Percentiles rank a stretch among this genome's conserved stretches.
Conservation (phyloP, 2,329 filamentous ascomycete species). For the Hymenoscyphus infarciens region DNA sequence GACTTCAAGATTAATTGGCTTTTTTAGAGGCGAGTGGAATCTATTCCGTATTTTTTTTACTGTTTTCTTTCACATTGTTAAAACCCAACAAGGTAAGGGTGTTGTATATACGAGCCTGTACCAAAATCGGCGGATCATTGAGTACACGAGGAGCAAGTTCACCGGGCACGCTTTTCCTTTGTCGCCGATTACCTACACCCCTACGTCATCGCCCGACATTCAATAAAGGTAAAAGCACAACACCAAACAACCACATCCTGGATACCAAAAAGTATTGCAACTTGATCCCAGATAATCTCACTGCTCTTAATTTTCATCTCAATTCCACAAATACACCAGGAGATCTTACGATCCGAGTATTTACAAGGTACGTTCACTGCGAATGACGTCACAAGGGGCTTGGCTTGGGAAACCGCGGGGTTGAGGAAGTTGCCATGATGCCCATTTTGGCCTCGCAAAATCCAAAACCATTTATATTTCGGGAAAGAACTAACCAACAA, state of each 20-base stretch:
- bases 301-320: background rate
- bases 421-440: constrained; percentile 10
- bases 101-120: too few species aligned
- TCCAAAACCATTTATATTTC: background rate
- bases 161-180: too few species aligned
- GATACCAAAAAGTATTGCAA: background rate
- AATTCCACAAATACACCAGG: background rate
- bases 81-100: too few species aligned
- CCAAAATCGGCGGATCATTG: too few species aligned
- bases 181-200: background rate
- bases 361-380: background rate
- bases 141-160: too few species aligned
- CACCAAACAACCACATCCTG: background rate
- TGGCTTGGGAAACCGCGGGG: constrained; percentile 6
- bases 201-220: background rate
- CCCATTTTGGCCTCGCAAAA: background rate
- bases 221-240: background rate
- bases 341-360: background rate
- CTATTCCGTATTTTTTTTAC: too few species aligned
- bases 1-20: too few species aligned
- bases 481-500: constrained; percentile 20
- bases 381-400: background rate
- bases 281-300: background rate
- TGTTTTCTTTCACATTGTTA: too few species aligned
- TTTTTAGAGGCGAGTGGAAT: too few species aligned